Evolutionary conservation across 331 rosid species (phyloP), one percentile per base, ranked within the genome.

Genomic region (Spiraea crenata): DNA sequence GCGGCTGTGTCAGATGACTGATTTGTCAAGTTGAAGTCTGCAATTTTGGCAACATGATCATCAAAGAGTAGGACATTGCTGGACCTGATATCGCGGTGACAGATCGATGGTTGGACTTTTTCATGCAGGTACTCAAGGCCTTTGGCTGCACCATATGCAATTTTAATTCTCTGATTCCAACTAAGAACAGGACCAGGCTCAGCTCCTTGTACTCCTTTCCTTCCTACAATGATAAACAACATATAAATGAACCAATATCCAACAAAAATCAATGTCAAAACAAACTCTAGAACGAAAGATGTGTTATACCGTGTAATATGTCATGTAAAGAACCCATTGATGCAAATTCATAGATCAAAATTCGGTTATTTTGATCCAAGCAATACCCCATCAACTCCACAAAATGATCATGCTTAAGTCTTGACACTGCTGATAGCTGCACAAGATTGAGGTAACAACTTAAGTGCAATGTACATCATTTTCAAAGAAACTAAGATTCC

Each of bases 201-300:
- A 56, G 98, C 96, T 70, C 96, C 96, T 80, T 92, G 93, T 46
- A 92, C 98, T 57, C 98, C 98, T 72, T 92, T 92, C 67, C 98
- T 88, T 70, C 98, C 98, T 92, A 82, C 72, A 89, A 51, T 50
- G 74, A 16, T 25, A 16, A 48, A 13, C 15, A 40, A 66, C 16
- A 11, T 47, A 55, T 42, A 37, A 38, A 16, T 74, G 48, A 67
- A 70, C 64, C 57, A 37, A 61, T 45, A 20, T 55, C 46, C 42
- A 73, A 64, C 47, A 49, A 38, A 39, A 56, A 50, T 2, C 6
- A 14, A 9, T n/a, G 52, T 14, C 49, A 0, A 49, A 17, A n/a
- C n/a, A 19, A 45, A 56, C 14, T 20, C 45, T 41, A 52, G 16
- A 11, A 16, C 9, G 7, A 19, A 20, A n/a, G 1, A 20, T 58